Evolutionary conservation across 1,284 basidiomycete species (phyloP).

Genomic region (Sporisorium graminicola): DNA sequence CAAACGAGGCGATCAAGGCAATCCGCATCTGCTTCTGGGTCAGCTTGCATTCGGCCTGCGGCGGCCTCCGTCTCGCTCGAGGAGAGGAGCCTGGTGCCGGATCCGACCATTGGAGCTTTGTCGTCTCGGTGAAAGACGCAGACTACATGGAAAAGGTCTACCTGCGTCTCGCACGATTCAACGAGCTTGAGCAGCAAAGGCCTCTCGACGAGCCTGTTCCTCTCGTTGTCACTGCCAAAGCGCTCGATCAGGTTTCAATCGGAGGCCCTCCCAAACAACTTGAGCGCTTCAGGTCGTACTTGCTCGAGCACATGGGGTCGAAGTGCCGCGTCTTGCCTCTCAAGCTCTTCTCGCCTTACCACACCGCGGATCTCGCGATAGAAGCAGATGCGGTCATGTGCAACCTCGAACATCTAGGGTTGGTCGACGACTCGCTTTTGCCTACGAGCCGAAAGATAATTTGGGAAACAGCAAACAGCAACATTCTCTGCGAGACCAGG

Average conservation of each 20-base stretch:
- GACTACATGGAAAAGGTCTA: constrained; percentile 13
- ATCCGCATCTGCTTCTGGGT: constrained; percentile 48
- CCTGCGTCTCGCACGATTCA: constrained; percentile 13
- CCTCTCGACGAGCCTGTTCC: constrained; percentile 14
- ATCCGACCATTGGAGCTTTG: constrained; percentile 31
- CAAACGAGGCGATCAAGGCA: constrained; percentile 20
- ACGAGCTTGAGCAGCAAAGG: constrained; percentile 16
- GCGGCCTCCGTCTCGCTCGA: constrained; percentile 17
- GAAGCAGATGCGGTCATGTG: constrained; percentile 22
- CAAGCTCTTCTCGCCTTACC: constrained; percentile 46
- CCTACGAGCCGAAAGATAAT: constrained; percentile 20
- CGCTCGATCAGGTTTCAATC: constrained; percentile 28
- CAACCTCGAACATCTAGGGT: constrained; percentile 27
- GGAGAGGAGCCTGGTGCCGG: neutral
- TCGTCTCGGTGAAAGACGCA: constrained; percentile 20
- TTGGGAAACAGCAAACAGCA: constrained; percentile 29
- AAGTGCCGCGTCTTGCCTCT: constrained; percentile 14
- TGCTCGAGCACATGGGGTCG: constrained; percentile 3
- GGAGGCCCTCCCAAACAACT: constrained; percentile 27
- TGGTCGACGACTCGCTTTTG: constrained; percentile 11
- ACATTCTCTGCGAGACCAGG: constrained; percentile 10
- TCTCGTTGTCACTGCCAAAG: constrained; percentile 31
- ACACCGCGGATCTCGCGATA: constrained; percentile 15
- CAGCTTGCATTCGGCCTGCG: constrained; percentile 34
- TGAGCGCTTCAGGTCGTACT: constrained; percentile 19